Evolutionary conservation across 306 rosid species (phyloP).

Genomic region (Dryas drummondii): DNA sequence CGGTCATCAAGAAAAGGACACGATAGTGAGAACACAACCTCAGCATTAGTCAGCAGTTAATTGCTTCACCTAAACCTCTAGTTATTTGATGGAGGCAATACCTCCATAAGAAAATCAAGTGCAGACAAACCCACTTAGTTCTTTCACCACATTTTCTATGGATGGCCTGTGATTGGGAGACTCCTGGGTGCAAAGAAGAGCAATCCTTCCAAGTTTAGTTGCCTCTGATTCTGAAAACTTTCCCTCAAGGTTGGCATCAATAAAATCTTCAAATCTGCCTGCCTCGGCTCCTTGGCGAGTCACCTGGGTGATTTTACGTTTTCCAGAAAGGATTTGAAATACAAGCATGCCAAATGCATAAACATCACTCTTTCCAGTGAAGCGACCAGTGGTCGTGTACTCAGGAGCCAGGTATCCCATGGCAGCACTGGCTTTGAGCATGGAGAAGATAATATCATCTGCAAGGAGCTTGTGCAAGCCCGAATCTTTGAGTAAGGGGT

Average conservation of each 20-base stretch:
- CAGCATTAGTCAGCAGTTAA: constrained; percentile 22
- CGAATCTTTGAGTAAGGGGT: constrained; percentile 62
- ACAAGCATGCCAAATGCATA: constrained; percentile 80
- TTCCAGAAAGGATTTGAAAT: constrained; percentile 78
- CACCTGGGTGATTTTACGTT: constrained; percentile 40
- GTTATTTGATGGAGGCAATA: constrained; percentile 18
- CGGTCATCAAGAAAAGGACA: constrained; percentile 12
- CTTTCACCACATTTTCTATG: constrained; percentile 51
- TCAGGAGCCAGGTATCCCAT: constrained; percentile 89
- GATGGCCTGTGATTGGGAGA: constrained; percentile 64
- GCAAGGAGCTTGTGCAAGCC: constrained; percentile 87
- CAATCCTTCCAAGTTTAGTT: constrained; percentile 51
- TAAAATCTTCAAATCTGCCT: constrained; percentile 40
- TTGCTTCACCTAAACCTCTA: neutral
- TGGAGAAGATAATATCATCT: constrained; percentile 69
- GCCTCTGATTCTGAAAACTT: constrained; percentile 65
- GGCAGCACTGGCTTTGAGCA: constrained; percentile 85
- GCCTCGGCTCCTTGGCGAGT: constrained; percentile 40
- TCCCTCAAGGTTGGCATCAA: constrained; percentile 69
- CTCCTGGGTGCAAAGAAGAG: constrained; percentile 64
- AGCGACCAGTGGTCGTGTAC: constrained; percentile 63
- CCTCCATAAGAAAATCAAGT: constrained; percentile 14
- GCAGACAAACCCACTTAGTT: constrained; percentile 36
- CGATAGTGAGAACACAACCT: constrained; percentile 15
- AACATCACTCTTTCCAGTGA: constrained; percentile 68